phyloP scores from a whole-genome alignment of 2,329 filamentous ascomycete species.

The Colletotrichum sp. region DNA sequence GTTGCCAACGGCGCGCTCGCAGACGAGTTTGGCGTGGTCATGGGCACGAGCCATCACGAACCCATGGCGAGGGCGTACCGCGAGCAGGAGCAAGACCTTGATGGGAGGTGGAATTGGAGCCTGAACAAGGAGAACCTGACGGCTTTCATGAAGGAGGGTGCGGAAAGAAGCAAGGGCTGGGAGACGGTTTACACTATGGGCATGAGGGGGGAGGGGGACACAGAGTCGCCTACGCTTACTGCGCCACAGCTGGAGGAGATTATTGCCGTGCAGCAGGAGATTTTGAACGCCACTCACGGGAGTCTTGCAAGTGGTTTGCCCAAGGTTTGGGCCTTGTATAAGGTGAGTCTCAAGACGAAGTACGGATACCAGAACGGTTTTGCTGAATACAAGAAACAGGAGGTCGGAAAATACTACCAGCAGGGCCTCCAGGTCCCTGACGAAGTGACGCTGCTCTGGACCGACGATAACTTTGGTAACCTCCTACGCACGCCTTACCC shows the following conservation, averaged over 20 bases:
- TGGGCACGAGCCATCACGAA: conserved; percentile 63
- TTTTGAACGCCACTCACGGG: conserved; percentile 20
- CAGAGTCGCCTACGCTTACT: conserved; percentile 37
- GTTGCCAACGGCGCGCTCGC: conserved; percentile 52
- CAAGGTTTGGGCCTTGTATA: conserved; percentile 64
- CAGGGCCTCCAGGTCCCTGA: conserved; percentile 63
- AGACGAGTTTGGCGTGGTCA: conserved; percentile 59
- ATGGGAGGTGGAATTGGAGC: conserved; percentile 58
- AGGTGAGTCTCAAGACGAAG: conserved; percentile 27
- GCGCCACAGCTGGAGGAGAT: conserved; percentile 31
- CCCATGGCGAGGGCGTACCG: conserved; percentile 59
- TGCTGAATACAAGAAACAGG: neutral
- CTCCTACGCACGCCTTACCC: conserved; percentile 60
- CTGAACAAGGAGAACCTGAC: conserved; percentile 57
- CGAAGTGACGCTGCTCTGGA: conserved; percentile 65
- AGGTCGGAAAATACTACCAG: conserved; percentile 61
- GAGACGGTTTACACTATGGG: conserved; percentile 55
- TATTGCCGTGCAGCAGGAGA: conserved; percentile 37
- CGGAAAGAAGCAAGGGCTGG: conserved; percentile 51
- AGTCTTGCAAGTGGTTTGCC: conserved; percentile 41
- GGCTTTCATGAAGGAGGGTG: conserved; percentile 56
- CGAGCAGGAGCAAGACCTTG: conserved; percentile 30
- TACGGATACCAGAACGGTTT: neutral
- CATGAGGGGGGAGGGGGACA: conserved; percentile 61
- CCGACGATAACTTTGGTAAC: conserved; percentile 68